Evolutionary conservation across 2,329 filamentous ascomycete genomes (phyloP), one percentile per base, ranked within the genome.

Genomic region (Achaetomium macrosporum): DNA sequence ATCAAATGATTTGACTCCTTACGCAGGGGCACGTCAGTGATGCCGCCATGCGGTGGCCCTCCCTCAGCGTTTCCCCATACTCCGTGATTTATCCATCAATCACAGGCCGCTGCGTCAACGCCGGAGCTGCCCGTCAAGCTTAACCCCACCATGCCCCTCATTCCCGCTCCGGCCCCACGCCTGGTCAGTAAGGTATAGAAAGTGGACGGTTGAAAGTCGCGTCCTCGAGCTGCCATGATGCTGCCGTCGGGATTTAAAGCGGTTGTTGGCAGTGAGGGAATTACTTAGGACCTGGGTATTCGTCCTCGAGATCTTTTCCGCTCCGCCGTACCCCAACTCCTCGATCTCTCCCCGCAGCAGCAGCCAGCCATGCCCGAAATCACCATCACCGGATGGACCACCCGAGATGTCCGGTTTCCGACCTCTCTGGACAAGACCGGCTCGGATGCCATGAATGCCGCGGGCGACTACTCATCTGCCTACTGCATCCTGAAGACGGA

Each of bases 391-490:
- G 81, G 83, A 58, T 89, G 83, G 76, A 75, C 73, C 60, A 87
- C 84, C 54, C 78, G 84, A 66, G 86, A 90, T 73, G 84, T 90
- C 67, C 82, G 86, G 62, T 90, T 90, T 68, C 86, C 86, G 69
- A 96, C 90, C n/a, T 96, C 90, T 39, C 83, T 96, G 56, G 90
- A 95, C 73, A 93, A 92, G 75, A 95, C 90, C n/a, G 90, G 90
- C 64, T 95, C 89, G 9, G 91, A 96, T 80, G 91, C 90, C 65
- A 96, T 96, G 91, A 96, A 96, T 67, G 87, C 88, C 3, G 90
- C 90, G 2, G 88, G 90, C 57, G 90, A 96, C 71, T 96, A 96
- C 73, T 95, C 90, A 1, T 79, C 90, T 12, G 90, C 91, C n/a
- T 96, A 96, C 76, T 95, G 90, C 69, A 92, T 96, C 64, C 75